phyloP scores from a whole-genome alignment of 371 early-diverging fungal species.

The Circinella umbellata region DNA sequence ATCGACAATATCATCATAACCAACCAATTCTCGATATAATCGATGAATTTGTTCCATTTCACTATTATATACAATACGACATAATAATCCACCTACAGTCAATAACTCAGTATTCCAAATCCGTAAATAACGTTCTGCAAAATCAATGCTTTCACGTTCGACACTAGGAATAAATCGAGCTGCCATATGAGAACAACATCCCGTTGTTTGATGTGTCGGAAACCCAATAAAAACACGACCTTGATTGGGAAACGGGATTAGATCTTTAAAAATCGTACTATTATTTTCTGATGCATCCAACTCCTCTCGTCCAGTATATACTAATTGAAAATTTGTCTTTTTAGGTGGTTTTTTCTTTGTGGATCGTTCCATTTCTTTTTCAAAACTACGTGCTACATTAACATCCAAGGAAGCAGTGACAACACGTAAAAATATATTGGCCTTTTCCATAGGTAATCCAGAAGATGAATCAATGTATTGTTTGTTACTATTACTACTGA shows the following conservation, averaged over 20 bases:
- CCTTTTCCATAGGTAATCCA: constrained; percentile 45
- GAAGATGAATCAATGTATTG: constrained; percentile 9
- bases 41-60: constrained; percentile 68
- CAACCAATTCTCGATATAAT: constrained; percentile 61
- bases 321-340: constrained; percentile 72
- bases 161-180: constrained; percentile 90
- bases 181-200: constrained; percentile 82
- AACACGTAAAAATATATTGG: constrained; percentile 75
- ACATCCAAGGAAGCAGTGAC: constrained; percentile 70
- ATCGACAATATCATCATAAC: constrained; percentile 32
- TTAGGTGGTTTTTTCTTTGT: constrained; percentile 90
- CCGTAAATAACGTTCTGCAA: constrained; percentile 84
- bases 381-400: constrained; percentile 56
- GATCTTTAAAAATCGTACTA: constrained; percentile 67
- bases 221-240: constrained; percentile 92
- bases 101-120: constrained; percentile 88
- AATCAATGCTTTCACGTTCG: constrained; percentile 91
- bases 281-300: constrained; percentile 70
- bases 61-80: constrained; percentile 80
- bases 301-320: constrained; percentile 80
- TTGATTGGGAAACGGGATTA: constrained; percentile 78
- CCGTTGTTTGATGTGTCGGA: constrained; percentile 92
- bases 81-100: constrained; percentile 73
- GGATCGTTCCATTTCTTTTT: constrained; percentile 86
- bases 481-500: constrained; percentile 10